Evolutionary conservation across 2,329 filamentous ascomycete genomes (phyloP), one percentile per base, ranked within the genome.

Genomic region (Fusarium stilboides): DNA sequence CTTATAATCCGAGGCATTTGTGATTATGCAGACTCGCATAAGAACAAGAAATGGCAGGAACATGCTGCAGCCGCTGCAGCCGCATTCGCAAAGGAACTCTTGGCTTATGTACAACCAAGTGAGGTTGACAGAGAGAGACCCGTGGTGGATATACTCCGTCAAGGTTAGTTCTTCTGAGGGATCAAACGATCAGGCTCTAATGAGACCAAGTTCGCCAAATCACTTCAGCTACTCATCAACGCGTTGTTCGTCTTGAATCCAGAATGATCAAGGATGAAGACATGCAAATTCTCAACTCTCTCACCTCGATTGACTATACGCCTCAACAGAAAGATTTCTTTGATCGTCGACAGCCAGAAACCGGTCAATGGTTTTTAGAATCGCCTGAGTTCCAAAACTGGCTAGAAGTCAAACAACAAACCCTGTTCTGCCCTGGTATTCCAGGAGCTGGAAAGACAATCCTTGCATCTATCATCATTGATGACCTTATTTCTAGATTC

Each of bases 391-490:
- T 28, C 14, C 37, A 39, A 6, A 9, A 8, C 8, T 58, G 54
- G 24, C 8, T 17, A 13, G 13, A 20, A 17, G 10, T 17, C 6
- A 19, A 12, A 4, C 15, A 40, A 1, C 34, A 49, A 9, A 57
- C 46, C 2, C 7, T 58, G 1, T 44, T 62, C 17, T 57, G 53
- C 10, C 53, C 36, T 14, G 59, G 59, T 2, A 62, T 58, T 15
- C 59, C 53, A 2, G 59, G 59, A 3, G 53, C 59, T 2, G 59
- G 53, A 1, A 62, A 62, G 6, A 58, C 59, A 0, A 31, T 62
- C 4, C n/a, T 62, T 1, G 24, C 53, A 2, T 42, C 59, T 0
- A 46, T 47, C 8, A 47, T 58, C 3, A 47, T 57, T 14, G 28
- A 49, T 8, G 4, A 57, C 5, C 36, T 57, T 24, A 8, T 5